A percentile compares a stretch with the other conserved stretches of the same genome.
These are phyloP conservation scores for Lachnellula suecica DNA, from an alignment of 2,329 filamentous ascomycete species.

Conservation along the genomic window DNA sequence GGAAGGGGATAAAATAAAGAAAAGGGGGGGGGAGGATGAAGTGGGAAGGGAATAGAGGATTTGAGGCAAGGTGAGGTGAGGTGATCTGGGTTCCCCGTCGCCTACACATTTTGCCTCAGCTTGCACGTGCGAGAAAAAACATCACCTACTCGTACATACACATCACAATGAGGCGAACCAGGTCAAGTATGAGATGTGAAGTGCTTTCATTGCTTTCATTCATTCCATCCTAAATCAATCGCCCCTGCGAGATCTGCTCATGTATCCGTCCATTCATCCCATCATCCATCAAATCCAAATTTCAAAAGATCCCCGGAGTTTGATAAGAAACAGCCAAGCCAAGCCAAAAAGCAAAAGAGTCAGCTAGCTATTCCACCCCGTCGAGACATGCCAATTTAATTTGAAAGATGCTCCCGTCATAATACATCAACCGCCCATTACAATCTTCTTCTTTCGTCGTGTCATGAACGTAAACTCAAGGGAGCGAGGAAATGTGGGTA, in stretches of 20 bases:
- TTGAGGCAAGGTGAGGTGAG: no score
- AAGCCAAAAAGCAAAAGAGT: no score
- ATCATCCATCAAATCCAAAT: neutral
- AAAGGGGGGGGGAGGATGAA: conserved; percentile 1
- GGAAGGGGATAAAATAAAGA: no score
- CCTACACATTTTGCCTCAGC: no score
- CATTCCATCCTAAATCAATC: neutral
- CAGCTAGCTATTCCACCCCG: conserved; percentile 20
- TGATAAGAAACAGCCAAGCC: conserved; percentile 3
- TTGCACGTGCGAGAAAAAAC: no score
- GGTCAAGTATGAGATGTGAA: neutral
- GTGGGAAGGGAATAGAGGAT: conserved; percentile 2
- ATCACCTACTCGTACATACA: no score
- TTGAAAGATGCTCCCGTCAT: conserved; percentile 9
- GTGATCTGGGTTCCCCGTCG: no score
- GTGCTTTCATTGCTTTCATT: neutral
- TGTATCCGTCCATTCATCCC: no score
- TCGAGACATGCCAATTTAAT: conserved; percentile 19
- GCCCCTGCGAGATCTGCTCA: neutral
- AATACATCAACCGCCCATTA: conserved; percentile 7
- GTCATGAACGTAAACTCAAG: conserved; percentile 9
- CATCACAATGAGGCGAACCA: neutral
- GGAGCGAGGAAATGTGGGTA: conserved; percentile 1
- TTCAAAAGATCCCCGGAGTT: conserved; percentile 24
- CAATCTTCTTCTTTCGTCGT: conserved; percentile 9